Evolutionary conservation across 306 rosid species (phyloP).

Genomic region (Lathyrus tuberosus): DNA sequence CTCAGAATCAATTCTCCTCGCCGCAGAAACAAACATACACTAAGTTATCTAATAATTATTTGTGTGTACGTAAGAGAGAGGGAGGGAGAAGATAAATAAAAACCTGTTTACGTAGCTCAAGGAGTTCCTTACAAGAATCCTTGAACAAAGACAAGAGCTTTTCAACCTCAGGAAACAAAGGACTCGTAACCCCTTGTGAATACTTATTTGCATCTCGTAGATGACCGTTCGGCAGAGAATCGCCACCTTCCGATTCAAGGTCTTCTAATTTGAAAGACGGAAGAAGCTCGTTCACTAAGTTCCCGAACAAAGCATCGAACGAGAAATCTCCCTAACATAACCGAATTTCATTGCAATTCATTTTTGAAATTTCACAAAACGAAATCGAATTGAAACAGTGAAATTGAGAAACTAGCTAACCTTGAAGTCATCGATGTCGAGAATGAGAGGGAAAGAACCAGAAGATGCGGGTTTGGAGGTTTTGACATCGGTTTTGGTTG

Average conservation of each 20-base stretch:
- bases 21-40: no score
- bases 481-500: slow-evolving; percentile 38
- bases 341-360: neutral
- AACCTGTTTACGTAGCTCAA: slow-evolving; percentile 95
- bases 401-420: slow-evolving; percentile 35
- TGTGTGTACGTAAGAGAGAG: neutral
- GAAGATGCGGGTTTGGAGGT: slow-evolving; percentile 55
- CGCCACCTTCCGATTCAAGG: slow-evolving; percentile 66
- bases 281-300: slow-evolving; percentile 85
- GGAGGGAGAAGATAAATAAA: neutral
- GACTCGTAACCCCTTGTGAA: slow-evolving; percentile 56
- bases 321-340: slow-evolving; percentile 85
- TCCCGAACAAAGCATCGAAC: slow-evolving; percentile 91
- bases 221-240: slow-evolving; percentile 69
- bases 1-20: no score
- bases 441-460: slow-evolving; percentile 76
- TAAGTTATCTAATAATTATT: neutral
- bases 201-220: slow-evolving; percentile 61
- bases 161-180: slow-evolving; percentile 90
- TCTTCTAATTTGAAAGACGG: slow-evolving; percentile 85
- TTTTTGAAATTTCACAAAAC: neutral
- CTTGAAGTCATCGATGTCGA: slow-evolving; percentile 93
- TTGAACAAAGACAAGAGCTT: slow-evolving; percentile 79
- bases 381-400: slow-evolving; percentile 7
- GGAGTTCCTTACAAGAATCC: slow-evolving; percentile 89